Conservation (phyloP, 169 alveolate species). For the Plasmodium cynomolgi region DNA sequence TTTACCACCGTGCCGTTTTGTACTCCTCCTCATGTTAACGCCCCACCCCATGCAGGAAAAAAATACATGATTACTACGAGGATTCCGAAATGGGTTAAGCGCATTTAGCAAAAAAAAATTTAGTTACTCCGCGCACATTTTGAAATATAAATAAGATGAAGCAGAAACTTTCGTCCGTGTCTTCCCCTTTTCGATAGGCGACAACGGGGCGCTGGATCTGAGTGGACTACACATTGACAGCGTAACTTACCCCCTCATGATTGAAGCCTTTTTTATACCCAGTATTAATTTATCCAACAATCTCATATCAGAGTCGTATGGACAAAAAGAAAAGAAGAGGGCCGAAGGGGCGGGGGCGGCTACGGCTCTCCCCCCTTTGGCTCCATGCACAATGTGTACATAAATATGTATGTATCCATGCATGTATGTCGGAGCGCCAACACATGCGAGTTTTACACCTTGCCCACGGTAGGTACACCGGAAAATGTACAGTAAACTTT, state of each 20-base stretch:
- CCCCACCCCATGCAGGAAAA: slow-evolving; percentile 9
- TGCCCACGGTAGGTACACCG: slow-evolving; percentile 19
- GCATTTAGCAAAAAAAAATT: neutral
- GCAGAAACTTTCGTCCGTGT: neutral
- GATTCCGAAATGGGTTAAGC: slow-evolving; percentile 33
- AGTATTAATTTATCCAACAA: slow-evolving; percentile 48
- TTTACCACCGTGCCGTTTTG: neutral
- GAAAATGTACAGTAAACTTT: slow-evolving; percentile 55
- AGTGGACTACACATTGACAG: slow-evolving; percentile 14
- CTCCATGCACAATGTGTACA: neutral
- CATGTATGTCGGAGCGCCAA: neutral
- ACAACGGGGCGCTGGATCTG: slow-evolving; percentile 20
- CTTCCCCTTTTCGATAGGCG: neutral
- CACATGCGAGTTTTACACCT: neutral
- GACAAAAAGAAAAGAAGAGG: slow-evolving; percentile 11
- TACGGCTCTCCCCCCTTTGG: neutral
- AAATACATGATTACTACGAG: slow-evolving; percentile 46
- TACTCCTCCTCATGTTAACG: neutral
- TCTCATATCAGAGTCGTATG: slow-evolving; percentile 52
- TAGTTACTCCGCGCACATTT: neutral
- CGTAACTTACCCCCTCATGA: slow-evolving; percentile 38
- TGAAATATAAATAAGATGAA: neutral
- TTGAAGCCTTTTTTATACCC: slow-evolving; percentile 62
- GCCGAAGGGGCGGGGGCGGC: neutral
- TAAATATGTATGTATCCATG: neutral